Base-by-base conservation (phyloP, 2,329 filamentous ascomycete genomes). In the Exophiala oligosperma region DNA sequence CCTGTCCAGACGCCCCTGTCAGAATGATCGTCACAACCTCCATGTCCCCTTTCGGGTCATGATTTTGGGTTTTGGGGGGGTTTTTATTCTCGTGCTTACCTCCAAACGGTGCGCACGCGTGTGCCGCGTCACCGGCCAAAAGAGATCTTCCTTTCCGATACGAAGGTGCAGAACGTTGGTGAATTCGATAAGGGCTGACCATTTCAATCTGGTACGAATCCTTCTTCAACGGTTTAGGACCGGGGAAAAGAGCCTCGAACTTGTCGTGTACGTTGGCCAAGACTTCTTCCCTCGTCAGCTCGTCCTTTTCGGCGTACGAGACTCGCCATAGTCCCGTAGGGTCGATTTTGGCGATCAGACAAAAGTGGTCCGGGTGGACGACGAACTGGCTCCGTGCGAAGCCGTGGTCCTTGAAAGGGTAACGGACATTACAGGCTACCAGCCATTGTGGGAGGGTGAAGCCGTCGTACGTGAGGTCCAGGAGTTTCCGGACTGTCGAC, bases 281-380 rank as follows among this genome's bases (percentile, higher is more conserved):
- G 56, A 84, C 76, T 67, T 86, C 75, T 7, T 84, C 82, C 32
- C 68, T 72, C 0, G 77, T 79, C 14, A 87, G 74, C 1, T 78
- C 79, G 0, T 77, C 74, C 1, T 71, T 72, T 63, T 87, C 85
- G 54, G 83, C 84, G 64, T 87, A 87, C 0, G 84, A 84, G 35
- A 87, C 81, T 14, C 84, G 79, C 74, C 84, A 87, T 11, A 87
- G 70, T 0, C 82, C 82, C 52, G 86, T 82, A 1, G 71, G 72
- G 0, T 79, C 83, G 60, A 87, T 82, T 47, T 76, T 80, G 1
- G 84, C 84, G 1, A 81, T 82, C 83, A 87, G 84, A 72, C 82
- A 75, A 69, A 82, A 86, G 65, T 87, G 76, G 17, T 82, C 79
- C 0, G 83, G 84, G 62, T 87, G 78, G 32, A 86, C 76, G 62